Conservation (phyloP, 2,329 filamentous ascomycete species). For the Colletotrichum cuscutae region DNA sequence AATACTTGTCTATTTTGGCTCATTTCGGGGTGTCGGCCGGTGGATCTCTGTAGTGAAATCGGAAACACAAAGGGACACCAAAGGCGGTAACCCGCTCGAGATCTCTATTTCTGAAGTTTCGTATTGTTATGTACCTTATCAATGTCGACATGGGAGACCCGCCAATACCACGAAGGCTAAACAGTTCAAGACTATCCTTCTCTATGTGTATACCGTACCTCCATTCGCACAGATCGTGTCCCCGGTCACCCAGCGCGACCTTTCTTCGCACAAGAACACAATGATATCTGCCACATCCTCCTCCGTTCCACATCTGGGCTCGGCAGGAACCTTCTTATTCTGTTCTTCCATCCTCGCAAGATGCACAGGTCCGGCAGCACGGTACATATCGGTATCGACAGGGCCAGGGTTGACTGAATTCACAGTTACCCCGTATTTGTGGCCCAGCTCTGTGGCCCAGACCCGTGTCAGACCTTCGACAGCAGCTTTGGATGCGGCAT, state of each 20-base stretch:
- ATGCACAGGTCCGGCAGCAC: constrained; percentile 14
- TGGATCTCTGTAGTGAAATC: no score
- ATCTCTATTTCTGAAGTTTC: no score
- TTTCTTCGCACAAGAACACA: constrained; percentile 20
- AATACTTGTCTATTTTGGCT: no score
- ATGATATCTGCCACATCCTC: constrained; percentile 26
- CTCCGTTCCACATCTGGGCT: constrained; percentile 16
- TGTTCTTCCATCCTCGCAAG: constrained; percentile 23
- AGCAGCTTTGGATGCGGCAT: constrained; percentile 48
- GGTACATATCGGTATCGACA: constrained; percentile 38
- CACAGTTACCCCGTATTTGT: constrained; percentile 41
- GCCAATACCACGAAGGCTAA: no score
- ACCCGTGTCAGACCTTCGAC: constrained; percentile 42
- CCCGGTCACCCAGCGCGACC: constrained; percentile 26
- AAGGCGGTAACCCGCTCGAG: no score
- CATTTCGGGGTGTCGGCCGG: no score
- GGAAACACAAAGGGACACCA: no score
- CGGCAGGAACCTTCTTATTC: constrained; percentile 21
- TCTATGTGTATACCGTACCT: constrained; percentile 22
- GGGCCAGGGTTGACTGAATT: constrained; percentile 47
- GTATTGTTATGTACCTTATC: no score
- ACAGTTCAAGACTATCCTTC: not conserved
- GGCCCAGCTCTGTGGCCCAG: constrained; percentile 47
- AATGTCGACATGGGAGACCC: no score
- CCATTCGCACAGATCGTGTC: constrained; percentile 26